A percentile compares a stretch with the other conserved stretches of the same genome.
Conservation (phyloP, 2,329 filamentous ascomycete species). For the Cryphonectria naterciae region DNA sequence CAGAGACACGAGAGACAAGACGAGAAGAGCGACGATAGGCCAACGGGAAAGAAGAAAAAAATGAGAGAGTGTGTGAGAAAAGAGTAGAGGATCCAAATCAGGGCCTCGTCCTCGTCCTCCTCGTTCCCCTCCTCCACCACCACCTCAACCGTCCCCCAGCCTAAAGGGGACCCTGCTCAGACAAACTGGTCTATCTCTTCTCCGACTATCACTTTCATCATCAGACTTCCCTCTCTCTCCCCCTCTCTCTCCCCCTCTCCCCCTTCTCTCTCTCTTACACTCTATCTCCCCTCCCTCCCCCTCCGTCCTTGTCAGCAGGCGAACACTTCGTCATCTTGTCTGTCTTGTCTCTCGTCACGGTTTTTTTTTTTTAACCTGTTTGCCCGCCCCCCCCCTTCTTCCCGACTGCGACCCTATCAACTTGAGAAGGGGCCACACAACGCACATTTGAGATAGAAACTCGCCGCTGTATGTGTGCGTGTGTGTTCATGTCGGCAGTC, state of each 20-base stretch:
- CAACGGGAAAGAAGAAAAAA: neutral
- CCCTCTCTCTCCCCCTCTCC: conserved; percentile 21
- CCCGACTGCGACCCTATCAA: conserved; percentile 39
- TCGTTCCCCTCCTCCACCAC: neutral
- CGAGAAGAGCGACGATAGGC: neutral
- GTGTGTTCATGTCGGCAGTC: neutral
- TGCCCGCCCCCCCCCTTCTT: conserved; percentile 13
- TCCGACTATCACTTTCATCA: conserved; percentile 16
- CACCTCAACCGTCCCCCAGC: neutral
- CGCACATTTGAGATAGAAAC: conserved; percentile 22
- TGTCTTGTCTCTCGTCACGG: conserved; percentile 35
- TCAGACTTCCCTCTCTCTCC: conserved; percentile 17
- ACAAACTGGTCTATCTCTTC: neutral
- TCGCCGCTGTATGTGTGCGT: conserved; percentile 4
- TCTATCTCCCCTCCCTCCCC: conserved; percentile 13
- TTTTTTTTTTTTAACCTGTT: conserved; percentile 33
- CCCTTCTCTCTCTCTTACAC: neutral
- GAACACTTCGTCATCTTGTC: conserved; percentile 28
- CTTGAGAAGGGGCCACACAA: conserved; percentile 17
- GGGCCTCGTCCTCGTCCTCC: conserved; percentile 11
- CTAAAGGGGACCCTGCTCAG: neutral
- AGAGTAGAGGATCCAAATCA: conserved; percentile 17
- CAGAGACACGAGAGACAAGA: conserved; percentile 22
- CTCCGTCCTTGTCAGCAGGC: conserved; percentile 10
- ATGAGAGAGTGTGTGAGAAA: neutral